Percentiles rank a stretch among this genome's conserved stretches.
Evolutionary conservation across 2,329 filamentous ascomycete species (phyloP).

Genomic region (Verticillium klebahnii): DNA sequence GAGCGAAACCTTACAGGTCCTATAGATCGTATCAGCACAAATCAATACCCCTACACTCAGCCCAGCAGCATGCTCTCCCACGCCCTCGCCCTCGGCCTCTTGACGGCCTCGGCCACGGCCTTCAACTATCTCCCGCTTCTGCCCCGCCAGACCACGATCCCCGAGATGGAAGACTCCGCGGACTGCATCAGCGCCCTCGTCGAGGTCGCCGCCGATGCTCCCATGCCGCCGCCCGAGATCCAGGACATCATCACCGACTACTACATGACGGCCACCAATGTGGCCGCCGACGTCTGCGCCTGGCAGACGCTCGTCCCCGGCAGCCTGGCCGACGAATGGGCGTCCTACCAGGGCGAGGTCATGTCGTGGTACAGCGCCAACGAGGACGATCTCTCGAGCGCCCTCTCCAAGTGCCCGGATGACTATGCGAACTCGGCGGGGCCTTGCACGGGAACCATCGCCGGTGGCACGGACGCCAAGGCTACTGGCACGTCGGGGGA

Average conservation of each 20-base stretch:
- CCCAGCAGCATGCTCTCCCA: not conserved
- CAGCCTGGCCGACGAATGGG: not conserved
- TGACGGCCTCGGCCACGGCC: not conserved
- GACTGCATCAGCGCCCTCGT: not conserved
- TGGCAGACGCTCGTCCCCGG: conserved; percentile 2
- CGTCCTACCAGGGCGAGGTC: conserved; percentile 2
- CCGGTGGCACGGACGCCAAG: not conserved
- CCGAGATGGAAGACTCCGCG: not conserved
- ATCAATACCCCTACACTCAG: too few species aligned
- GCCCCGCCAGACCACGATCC: not conserved
- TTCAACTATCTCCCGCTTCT: not conserved
- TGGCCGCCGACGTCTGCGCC: not conserved
- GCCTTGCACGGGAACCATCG: conserved; percentile 2
- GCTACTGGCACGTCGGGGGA: not conserved
- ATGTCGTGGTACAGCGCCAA: conserved; percentile 2
- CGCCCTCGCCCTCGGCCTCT: not conserved
- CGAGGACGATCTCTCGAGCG: not conserved
- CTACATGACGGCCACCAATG: not conserved
- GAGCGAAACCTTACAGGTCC: too few species aligned
- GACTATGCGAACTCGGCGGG: not conserved
- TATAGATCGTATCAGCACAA: too few species aligned
- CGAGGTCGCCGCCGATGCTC: not conserved
- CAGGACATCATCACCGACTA: conserved; percentile 1
- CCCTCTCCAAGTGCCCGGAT: not conserved
- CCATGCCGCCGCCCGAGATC: conserved; percentile 1